These are phyloP conservation scores for Tuber microsphaerosporum DNA, from an alignment of 495 filamentous ascomycete genomes.

Conservation along the genomic window DNA sequence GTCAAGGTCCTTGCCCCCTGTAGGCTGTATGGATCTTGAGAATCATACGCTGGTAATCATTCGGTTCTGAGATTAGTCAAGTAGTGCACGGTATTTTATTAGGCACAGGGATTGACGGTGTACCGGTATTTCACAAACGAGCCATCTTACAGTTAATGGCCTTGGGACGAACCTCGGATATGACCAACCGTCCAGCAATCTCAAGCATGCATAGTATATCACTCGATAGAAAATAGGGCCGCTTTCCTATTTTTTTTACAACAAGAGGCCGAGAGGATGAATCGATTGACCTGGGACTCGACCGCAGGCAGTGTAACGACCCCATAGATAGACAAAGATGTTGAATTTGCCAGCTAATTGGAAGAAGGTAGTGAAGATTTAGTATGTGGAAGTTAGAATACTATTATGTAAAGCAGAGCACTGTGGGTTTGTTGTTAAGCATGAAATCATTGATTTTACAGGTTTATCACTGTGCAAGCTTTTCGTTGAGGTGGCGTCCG, in stretches of 20 bases:
- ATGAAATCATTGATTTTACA: too few relatives aligned
- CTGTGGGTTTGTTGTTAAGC: too few relatives aligned
- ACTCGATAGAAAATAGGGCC: neutral
- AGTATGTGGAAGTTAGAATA: too few relatives aligned
- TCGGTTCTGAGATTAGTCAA: neutral
- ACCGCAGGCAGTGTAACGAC: neutral
- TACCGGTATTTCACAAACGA: neutral
- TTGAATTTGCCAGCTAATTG: too few relatives aligned
- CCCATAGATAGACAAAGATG: too few relatives aligned
- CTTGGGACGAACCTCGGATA: neutral
- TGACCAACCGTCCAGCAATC: neutral
- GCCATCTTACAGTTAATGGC: too few relatives aligned
- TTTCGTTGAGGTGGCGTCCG: too few relatives aligned
- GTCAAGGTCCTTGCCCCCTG: neutral
- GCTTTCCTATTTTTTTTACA: too few relatives aligned
- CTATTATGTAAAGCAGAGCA: too few relatives aligned
- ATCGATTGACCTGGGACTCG: neutral
- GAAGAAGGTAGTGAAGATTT: too few relatives aligned
- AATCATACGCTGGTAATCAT: neutral
- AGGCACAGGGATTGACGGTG: neutral
- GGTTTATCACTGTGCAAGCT: too few relatives aligned
- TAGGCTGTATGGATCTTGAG: neutral
- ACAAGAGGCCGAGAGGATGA: neutral
- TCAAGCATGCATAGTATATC: neutral
- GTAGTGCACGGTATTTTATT: neutral